Base-by-base conservation (phyloP, 2,329 filamentous ascomycete species). In the Verticillium zaregamsianum region DNA sequence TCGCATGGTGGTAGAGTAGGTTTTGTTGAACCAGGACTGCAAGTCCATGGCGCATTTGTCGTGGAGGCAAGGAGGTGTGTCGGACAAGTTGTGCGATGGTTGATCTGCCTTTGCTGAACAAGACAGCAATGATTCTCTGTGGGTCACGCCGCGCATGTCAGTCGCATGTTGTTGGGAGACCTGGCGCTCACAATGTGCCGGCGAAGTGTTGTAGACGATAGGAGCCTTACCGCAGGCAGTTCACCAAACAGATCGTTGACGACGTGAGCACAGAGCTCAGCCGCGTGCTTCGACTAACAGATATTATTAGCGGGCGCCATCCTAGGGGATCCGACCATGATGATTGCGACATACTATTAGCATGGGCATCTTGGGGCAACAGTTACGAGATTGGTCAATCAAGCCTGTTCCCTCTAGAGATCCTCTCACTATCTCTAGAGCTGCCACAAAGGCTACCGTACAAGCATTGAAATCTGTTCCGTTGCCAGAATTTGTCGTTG, bases 181-280 rank as follows among this genome's bases (percentile, higher is more conserved):
- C 40, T 57, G 37, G 15, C 25, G 54, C 35, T 25, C 25, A 11
- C 31, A 59, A 55, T 37, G 56, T 28, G 28, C 28, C 33, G 58
- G 55, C 61, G 68, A 40, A 66, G 68, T 65, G 62, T 23, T 8
- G 20, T n/a, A 11, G 45, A 62, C 37, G 54, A 59, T 32, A 57
- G 40, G 35, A 59, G 35, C 80, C 90, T 71, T 90, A 97, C 94
- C 73, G 92, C 92, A 65, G 93, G 92, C 63, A 98, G 87, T 79
- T 96, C 91, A 72, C 95, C 95, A 76, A 95, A 94, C 63, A 91
- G 84, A 74, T 97, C 93, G 73, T 93, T 88, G 66, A 98, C 89
- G 66, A 97, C 85, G 73, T 96, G 87, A 80, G 89, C 86, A 81
- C 92, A 97, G 72, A 98, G 91, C 85, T 97, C 92, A 71, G 90